phyloP scores from a whole-genome alignment of 495 filamentous ascomycete genomes.

The Neurospora sublineolata region DNA sequence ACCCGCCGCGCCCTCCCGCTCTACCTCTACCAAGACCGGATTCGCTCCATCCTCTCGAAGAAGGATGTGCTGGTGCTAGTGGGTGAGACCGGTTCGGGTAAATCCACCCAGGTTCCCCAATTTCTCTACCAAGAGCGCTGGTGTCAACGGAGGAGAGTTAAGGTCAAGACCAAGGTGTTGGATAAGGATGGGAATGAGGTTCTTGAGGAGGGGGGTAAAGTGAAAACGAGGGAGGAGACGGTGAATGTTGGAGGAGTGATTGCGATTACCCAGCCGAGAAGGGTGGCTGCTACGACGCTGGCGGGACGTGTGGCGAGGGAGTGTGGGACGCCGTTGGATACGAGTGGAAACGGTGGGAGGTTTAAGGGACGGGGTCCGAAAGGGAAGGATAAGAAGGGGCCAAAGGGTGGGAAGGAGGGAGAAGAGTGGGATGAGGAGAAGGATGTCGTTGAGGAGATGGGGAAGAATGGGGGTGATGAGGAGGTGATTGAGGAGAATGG shows the following conservation, averaged over 20 bases:
- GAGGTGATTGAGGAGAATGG: conserved; percentile 12
- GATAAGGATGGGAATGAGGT: not conserved
- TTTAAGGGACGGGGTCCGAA: not conserved
- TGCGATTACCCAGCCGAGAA: conserved; percentile 86
- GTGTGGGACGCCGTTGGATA: conserved; percentile 63
- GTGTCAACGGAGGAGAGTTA: conserved; percentile 51
- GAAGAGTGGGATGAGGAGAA: not conserved
- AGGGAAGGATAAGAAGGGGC: not conserved
- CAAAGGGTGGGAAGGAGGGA: not conserved
- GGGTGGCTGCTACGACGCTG: conserved; percentile 89
- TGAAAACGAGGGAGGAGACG: conserved; percentile 28
- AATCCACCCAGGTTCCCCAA: conserved; percentile 93
- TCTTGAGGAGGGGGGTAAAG: not conserved
- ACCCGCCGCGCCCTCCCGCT: conserved; percentile 61
- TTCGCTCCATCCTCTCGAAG: conserved; percentile 50
- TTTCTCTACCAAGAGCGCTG: conserved; percentile 72
- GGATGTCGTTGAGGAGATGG: not conserved
- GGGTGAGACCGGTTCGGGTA: conserved; percentile 92
- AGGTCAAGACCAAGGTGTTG: conserved; percentile 17
- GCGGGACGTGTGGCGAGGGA: conserved; percentile 83
- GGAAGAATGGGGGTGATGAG: not conserved
- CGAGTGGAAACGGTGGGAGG: not conserved
- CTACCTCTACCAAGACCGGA: conserved; percentile 58
- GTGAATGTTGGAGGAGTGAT: conserved; percentile 70
- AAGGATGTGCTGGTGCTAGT: conserved; percentile 75